phyloP scores from a whole-genome alignment of 345 rosid genomes.

The Arabis alpina region DNA sequence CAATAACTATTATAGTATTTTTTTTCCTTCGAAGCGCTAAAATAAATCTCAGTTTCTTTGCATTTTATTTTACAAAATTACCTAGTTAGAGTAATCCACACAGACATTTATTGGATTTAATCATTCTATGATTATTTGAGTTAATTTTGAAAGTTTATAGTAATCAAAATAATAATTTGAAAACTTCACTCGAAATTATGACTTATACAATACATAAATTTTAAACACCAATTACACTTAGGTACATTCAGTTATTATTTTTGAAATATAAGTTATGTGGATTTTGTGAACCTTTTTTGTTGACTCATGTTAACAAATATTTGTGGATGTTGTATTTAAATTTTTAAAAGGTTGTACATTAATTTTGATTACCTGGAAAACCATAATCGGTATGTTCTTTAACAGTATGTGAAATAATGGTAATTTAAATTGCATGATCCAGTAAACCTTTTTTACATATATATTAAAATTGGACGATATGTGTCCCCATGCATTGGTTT shows the following conservation, averaged over 20 bases:
- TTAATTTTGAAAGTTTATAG: background rate
- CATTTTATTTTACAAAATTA: background rate
- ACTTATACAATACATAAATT: background rate
- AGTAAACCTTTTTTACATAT: too few relatives aligned
- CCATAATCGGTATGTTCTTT: background rate
- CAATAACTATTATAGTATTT: too few relatives aligned
- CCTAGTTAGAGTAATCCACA: background rate
- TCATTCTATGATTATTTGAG: background rate
- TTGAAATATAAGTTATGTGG: background rate
- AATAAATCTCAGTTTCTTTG: background rate
- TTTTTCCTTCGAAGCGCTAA: background rate
- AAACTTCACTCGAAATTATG: background rate
- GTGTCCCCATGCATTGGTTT: too few relatives aligned
- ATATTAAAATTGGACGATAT: too few relatives aligned
- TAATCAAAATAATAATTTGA: background rate
- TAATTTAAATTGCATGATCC: constrained; percentile 17
- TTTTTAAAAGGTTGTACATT: too few relatives aligned
- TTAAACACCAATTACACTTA: background rate
- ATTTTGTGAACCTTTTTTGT: too few relatives aligned
- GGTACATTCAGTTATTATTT: too few relatives aligned
- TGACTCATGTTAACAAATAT: too few relatives aligned
- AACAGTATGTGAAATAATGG: background rate
- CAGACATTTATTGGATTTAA: background rate
- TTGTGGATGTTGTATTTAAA: too few relatives aligned
- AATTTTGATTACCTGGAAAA: background rate